Percentiles rank a stretch among this genome's conserved stretches.
Conservation (phyloP, 1,139 yeast species). For the Saccharomyces pastorianus region DNA sequence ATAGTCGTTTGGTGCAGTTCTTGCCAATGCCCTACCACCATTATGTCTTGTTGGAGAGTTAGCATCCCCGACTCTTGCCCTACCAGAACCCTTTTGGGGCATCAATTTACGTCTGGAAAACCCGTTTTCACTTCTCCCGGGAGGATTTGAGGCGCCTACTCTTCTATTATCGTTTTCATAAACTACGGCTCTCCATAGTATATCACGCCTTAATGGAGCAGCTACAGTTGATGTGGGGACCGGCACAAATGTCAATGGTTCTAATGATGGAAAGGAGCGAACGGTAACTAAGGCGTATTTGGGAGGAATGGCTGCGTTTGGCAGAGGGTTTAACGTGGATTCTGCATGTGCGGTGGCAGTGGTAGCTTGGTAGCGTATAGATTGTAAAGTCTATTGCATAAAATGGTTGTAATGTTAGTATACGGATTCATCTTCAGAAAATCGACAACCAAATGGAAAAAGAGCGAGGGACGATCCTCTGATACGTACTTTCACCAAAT, state of each 20-base stretch:
- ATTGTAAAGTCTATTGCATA: background rate
- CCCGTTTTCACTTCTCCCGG: constrained; percentile 79
- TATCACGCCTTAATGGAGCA: constrained; percentile 76
- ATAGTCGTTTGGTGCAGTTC: constrained; percentile 85
- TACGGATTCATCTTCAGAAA: background rate
- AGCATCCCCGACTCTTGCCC: constrained; percentile 93
- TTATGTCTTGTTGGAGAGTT: constrained; percentile 88
- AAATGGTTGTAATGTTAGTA: background rate
- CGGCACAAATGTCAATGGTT: constrained; percentile 71
- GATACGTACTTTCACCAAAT: background rate
- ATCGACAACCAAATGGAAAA: background rate
- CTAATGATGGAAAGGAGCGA: constrained; percentile 80
- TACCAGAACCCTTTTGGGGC: constrained; percentile 91
- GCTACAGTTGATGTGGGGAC: constrained; percentile 62
- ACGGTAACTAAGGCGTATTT: constrained; percentile 72
- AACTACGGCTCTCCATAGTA: constrained; percentile 89
- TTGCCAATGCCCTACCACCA: constrained; percentile 86
- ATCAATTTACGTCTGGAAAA: constrained; percentile 75
- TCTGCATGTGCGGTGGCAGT: background rate
- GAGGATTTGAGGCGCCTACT: constrained; percentile 82
- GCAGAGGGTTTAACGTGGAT: constrained; percentile 6
- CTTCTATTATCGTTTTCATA: constrained; percentile 85
- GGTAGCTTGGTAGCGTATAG: background rate
- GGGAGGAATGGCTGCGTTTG: constrained; percentile 36
- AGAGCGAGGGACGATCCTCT: background rate